phyloP scores from a whole-genome alignment of 192 early-diverging fungal species.

The Jimgerdemannia lactiflua region DNA sequence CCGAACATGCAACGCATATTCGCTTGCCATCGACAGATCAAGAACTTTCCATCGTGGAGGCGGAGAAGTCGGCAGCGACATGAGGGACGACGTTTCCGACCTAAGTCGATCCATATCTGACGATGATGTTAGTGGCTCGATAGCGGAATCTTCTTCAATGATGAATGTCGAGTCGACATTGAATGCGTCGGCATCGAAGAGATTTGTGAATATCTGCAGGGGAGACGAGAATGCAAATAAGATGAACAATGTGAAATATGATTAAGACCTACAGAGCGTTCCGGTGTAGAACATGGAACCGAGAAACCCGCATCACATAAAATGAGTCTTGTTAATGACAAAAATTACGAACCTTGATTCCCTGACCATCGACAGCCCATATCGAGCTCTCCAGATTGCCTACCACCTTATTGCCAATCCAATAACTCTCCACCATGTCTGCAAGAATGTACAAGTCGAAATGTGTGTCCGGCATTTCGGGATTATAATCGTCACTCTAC shows the following conservation, averaged over 20 bases:
- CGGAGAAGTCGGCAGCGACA: background rate
- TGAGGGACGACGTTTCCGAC: background rate
- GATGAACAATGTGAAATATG: background rate
- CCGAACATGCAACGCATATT: conserved; percentile 48
- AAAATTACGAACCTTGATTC: conserved; percentile 49
- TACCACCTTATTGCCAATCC: conserved; percentile 58
- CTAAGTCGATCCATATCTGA: background rate
- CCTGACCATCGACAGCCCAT: conserved; percentile 67
- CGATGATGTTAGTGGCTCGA: background rate
- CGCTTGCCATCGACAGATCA: conserved; percentile 3
- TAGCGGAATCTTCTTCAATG: background rate
- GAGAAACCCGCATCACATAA: too few species aligned
- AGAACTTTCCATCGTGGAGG: background rate
- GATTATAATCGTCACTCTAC: conserved; percentile 32
- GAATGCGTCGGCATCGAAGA: background rate
- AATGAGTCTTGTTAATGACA: too few species aligned
- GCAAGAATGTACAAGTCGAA: conserved; percentile 49
- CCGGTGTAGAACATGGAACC: too few species aligned
- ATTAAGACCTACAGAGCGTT: too few species aligned
- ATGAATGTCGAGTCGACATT: background rate
- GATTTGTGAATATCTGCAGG: conserved; percentile 1
- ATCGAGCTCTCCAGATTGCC: conserved; percentile 58
- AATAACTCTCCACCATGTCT: conserved; percentile 72
- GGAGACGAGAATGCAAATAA: background rate
- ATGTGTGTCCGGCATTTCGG: conserved; percentile 9